These are phyloP conservation scores for Terfezia boudieri DNA, from an alignment of 495 filamentous ascomycete genomes.

Conservation along the genomic window DNA sequence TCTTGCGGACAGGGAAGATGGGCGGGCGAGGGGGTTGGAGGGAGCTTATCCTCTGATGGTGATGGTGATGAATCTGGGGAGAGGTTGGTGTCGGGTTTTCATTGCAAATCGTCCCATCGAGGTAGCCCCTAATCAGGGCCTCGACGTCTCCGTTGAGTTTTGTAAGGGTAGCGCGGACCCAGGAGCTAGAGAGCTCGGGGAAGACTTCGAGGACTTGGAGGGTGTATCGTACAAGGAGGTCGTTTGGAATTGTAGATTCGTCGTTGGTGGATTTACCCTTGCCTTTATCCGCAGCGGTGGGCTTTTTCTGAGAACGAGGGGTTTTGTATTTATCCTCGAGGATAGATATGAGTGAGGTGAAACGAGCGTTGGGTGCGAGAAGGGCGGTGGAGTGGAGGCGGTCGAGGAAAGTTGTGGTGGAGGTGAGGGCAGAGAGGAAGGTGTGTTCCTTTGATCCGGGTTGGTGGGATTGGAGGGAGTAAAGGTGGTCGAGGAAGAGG, in stretches of 20 bases:
- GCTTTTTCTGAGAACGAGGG: not conserved
- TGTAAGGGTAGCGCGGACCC: no score
- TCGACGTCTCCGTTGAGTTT: not conserved
- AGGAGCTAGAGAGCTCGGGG: not conserved
- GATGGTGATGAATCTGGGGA: conserved; percentile 20
- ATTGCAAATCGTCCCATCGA: not conserved
- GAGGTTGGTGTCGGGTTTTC: not conserved
- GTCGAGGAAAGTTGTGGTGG: not conserved
- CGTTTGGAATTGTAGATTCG: no score
- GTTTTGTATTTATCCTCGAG: not conserved
- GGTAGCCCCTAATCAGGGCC: not conserved
- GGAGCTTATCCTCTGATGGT: conserved; percentile 2
- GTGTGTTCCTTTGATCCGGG: not conserved
- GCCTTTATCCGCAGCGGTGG: no score
- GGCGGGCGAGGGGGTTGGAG: conserved; percentile 11
- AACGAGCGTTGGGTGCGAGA: not conserved
- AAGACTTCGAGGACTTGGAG: not conserved
- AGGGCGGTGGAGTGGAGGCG: not conserved
- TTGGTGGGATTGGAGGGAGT: not conserved
- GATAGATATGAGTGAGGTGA: not conserved
- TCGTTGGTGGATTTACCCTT: no score
- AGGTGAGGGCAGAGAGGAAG: not conserved
- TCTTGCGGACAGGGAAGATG: conserved; percentile 29
- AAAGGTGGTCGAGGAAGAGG: not conserved
- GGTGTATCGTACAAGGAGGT: no score